Evolutionary conservation across 352 stramenopile species (phyloP).

Genomic region (Achlya hypogyna): DNA sequence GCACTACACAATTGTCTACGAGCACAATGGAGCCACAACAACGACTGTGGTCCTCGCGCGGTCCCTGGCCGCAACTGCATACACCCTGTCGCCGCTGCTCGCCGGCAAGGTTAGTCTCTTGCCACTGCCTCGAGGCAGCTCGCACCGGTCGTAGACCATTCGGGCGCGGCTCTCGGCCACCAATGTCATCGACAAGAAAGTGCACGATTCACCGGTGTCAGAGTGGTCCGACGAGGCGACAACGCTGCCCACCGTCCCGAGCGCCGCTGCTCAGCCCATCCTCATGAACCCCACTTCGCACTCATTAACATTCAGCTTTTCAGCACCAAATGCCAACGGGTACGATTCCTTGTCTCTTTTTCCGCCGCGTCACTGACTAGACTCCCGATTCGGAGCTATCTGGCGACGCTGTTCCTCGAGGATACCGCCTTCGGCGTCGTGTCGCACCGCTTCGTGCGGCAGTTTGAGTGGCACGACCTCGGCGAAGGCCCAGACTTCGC

Average conservation of each 20-base stretch:
- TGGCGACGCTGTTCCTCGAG: constrained; percentile 37
- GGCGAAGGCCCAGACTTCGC: background rate
- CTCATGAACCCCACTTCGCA: constrained; percentile 31
- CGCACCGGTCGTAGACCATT: constrained; percentile 7
- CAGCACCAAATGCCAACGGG: constrained; percentile 41
- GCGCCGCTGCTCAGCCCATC: constrained; percentile 23
- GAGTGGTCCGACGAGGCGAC: constrained; percentile 24
- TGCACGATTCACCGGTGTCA: constrained; percentile 40
- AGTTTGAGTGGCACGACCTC: constrained; percentile 20
- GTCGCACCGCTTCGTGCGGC: constrained; percentile 31
- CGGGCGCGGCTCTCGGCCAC: constrained; percentile 43
- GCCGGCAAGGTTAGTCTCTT: constrained; percentile 25
- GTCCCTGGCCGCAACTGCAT: constrained; percentile 39
- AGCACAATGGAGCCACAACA: background rate
- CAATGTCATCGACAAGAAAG: constrained; percentile 51
- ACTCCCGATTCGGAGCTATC: constrained; percentile 33
- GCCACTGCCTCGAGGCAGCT: background rate
- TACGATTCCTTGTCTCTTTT: background rate
- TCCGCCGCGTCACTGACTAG: background rate
- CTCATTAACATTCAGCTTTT: constrained; percentile 32
- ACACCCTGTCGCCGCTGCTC: constrained; percentile 31
- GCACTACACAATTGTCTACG: constrained; percentile 51
- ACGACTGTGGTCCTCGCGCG: constrained; percentile 32
- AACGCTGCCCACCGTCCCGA: constrained; percentile 46
- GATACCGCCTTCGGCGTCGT: constrained; percentile 51